phyloP scores from a whole-genome alignment of 1,139 yeast genomes.

The Geotrichum citri-aurantii region DNA sequence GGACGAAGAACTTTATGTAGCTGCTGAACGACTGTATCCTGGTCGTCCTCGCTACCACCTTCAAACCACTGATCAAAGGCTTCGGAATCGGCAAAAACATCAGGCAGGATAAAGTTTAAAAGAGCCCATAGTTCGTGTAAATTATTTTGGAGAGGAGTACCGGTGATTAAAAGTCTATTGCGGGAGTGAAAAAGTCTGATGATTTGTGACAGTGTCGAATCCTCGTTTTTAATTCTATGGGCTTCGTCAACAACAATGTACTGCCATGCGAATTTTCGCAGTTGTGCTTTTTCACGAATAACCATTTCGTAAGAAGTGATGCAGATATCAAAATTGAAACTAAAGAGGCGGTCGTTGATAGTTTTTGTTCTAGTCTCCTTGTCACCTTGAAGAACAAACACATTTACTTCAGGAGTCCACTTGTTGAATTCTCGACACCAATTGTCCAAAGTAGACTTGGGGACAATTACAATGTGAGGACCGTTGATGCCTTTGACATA shows the following conservation, averaged over 20 bases:
- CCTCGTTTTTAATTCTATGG: slow-evolving; percentile 93
- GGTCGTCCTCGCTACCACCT: slow-evolving; percentile 47
- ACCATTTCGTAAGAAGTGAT: slow-evolving; percentile 92
- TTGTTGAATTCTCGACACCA: slow-evolving; percentile 91
- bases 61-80: slow-evolving; percentile 93
- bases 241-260: slow-evolving; percentile 95
- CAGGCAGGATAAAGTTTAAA: slow-evolving; percentile 83
- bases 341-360: slow-evolving; percentile 53
- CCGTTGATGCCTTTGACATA: slow-evolving; percentile 73
- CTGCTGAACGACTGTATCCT: slow-evolving; percentile 71
- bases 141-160: slow-evolving; percentile 93
- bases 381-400: slow-evolving; percentile 78
- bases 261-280: slow-evolving; percentile 87
- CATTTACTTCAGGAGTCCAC: slow-evolving; percentile 97
- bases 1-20: slow-evolving; percentile 87
- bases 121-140: slow-evolving; percentile 95
- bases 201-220: slow-evolving; percentile 83
- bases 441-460: slow-evolving; percentile 90
- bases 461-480: slow-evolving; percentile 88
- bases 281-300: slow-evolving; percentile 74
- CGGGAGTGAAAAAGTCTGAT: slow-evolving; percentile 81
- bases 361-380: slow-evolving; percentile 67
- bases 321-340: slow-evolving; percentile 83
- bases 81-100: slow-evolving; percentile 88
- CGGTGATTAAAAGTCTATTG: slow-evolving; percentile 82